Percentiles rank a stretch among this genome's conserved stretches.
Evolutionary conservation across 257 asterid species (phyloP).

Genomic region (Solanum virginianum): DNA sequence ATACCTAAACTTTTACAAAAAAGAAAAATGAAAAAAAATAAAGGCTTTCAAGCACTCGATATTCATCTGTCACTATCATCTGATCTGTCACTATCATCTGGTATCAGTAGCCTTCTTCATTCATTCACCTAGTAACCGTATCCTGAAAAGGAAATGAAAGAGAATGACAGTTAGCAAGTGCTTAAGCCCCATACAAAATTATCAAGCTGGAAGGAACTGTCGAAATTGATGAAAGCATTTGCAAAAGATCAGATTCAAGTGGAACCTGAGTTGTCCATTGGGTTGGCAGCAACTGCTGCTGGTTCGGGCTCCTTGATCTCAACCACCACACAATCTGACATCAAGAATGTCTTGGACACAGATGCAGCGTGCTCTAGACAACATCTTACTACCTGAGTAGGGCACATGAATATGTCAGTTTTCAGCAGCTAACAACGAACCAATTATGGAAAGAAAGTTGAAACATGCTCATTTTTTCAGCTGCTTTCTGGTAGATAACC

Average conservation of each 20-base stretch:
- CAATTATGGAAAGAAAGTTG: neutral
- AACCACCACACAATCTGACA: conserved; percentile 94
- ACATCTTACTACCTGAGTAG: conserved; percentile 78
- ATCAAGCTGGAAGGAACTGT: neutral
- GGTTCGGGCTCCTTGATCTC: conserved; percentile 94
- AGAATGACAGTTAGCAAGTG: neutral
- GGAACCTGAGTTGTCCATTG: conserved; percentile 94
- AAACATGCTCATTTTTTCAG: neutral
- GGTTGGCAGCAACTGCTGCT: conserved; percentile 45
- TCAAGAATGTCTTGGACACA: conserved; percentile 91
- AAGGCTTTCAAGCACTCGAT: neutral
- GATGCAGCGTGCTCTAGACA: conserved; percentile 95
- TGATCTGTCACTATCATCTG: neutral
- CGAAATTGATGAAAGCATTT: neutral
- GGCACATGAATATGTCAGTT: neutral
- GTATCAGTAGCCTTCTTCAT: neutral
- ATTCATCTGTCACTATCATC: neutral
- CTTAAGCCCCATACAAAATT: neutral
- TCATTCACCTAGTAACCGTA: conserved; percentile 48
- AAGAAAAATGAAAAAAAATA: neutral
- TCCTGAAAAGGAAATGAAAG: conserved; percentile 25
- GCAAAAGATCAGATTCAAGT: neutral
- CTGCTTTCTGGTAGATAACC: neutral
- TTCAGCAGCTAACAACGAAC: neutral
- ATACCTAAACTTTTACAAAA: conserved; percentile 28